Evolutionary conservation across 371 early-diverging fungal species (phyloP).

Genomic region (Actinomucor elegans): DNA sequence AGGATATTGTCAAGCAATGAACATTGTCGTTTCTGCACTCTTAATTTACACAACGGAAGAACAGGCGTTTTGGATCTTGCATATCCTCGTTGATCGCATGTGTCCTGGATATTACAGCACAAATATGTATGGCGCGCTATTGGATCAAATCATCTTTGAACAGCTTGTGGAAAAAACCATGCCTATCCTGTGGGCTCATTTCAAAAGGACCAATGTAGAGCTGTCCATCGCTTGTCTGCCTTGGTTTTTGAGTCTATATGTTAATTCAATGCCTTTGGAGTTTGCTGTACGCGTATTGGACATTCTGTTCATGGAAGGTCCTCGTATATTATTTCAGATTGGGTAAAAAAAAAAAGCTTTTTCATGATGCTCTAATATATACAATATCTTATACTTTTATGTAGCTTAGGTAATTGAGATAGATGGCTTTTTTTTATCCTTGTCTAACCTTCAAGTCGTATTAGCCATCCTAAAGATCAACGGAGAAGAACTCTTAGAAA

Average conservation of each 20-base stretch:
- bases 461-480: conserved; percentile 90
- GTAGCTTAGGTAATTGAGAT: too few species aligned
- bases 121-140: conserved; percentile 95
- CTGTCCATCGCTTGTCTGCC: conserved; percentile 93
- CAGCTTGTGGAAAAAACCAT: conserved; percentile 75
- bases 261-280: conserved; percentile 90
- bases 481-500: conserved; percentile 81
- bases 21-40: conserved; percentile 93
- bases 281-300: conserved; percentile 91
- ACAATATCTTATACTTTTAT: too few species aligned
- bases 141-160: conserved; percentile 95
- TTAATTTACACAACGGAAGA: conserved; percentile 94
- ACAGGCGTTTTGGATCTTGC: conserved; percentile 95
- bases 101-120: conserved; percentile 96
- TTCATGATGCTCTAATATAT: too few species aligned
- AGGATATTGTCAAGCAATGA: conserved; percentile 99
- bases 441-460: too few species aligned
- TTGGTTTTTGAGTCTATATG: conserved; percentile 94
- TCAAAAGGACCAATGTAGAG: conserved; percentile 87
- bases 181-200: conserved; percentile 78
- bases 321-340: conserved; percentile 90
- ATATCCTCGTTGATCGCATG: conserved; percentile 85
- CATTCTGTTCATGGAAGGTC: conserved; percentile 94
- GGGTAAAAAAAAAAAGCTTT: conserved; percentile 47
- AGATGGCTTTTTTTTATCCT: too few species aligned